Evolutionary conservation across 208 protist genomes (phyloP), one percentile per base, ranked within the genome.

Genomic region (Strigomonas oncopelti): DNA sequence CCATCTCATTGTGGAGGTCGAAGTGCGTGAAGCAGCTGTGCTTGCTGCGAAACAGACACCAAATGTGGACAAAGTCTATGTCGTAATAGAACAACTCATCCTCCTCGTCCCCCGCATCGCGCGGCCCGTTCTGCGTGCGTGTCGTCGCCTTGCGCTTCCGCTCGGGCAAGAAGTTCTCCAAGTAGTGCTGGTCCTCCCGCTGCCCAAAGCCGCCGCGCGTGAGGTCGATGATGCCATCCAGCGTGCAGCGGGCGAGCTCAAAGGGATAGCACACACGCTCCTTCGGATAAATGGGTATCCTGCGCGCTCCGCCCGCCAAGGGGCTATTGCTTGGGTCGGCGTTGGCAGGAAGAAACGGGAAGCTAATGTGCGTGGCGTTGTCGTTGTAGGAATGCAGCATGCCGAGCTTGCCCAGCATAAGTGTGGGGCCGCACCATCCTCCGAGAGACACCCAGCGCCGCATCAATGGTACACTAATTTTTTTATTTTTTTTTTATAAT

Each of bases 11-110:
- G 69, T 91, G 92, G n/a, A 95, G 51, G 55, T 95, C 81, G 48
- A 84, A 84, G 58, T 95, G 90, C 3, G 85, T 88, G 48, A 95
- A 91, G 62, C 87, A 93, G 13, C 82, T 82, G 76, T 95, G 87
- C 46, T 81, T 77, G 52, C 79, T 72, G 32, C 90, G 85, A 52
- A 95, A 95, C 20, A 92, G 72, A 20, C 93, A 65, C 82, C 84
- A 92, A 5, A 88, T 75, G 29, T 75, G 77, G 0, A 83, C 87
- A 8, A 48, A 48, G 42, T 48, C 42, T 4, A 48, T 48, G 18
- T 48, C 42, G 18, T 48, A 48, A 20, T 48, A 48, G 16, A n/a
- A 48, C 22, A 56, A 8, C 52, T 24, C 13, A 4, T 48, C 42
- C 18, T 20, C 42, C 1, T 20, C 11, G 11, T 48, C 42, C 16